Conservation (phyloP, 1,284 basidiomycete genomes). For the Fomitopsis palustris region DNA sequence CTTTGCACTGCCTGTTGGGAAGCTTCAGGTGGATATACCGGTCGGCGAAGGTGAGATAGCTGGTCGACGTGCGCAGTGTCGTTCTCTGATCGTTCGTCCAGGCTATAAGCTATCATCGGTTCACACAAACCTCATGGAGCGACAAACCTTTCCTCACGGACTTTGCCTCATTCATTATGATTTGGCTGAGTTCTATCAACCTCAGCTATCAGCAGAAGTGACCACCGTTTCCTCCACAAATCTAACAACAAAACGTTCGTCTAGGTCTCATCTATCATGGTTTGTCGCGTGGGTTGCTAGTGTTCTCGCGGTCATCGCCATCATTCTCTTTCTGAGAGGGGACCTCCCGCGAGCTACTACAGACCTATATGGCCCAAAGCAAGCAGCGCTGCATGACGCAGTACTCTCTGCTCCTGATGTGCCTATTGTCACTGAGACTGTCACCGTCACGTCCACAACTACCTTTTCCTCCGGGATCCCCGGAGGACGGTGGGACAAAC, state of each 20-base stretch:
- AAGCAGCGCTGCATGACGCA: slow-evolving; percentile 6
- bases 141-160: slow-evolving; percentile 30
- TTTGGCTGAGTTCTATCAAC: slow-evolving; percentile 53
- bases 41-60: slow-evolving; percentile 42
- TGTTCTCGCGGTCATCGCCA: slow-evolving; percentile 6
- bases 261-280: slow-evolving; percentile 4
- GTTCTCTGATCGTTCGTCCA: slow-evolving; percentile 17
- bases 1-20: slow-evolving; percentile 62
- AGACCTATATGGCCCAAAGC: slow-evolving; percentile 8
- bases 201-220: slow-evolving; percentile 34
- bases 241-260: neutral
- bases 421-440: slow-evolving; percentile 9
- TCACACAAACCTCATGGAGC: slow-evolving; percentile 47
- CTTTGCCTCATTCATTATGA: slow-evolving; percentile 51
- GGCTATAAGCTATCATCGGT: slow-evolving; percentile 39
- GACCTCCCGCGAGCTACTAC: slow-evolving; percentile 13
- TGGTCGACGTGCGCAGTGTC: neutral
- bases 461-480: slow-evolving; percentile 10
- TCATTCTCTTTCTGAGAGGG: slow-evolving; percentile 8
- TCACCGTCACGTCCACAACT: slow-evolving; percentile 17
- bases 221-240: neutral
- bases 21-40: slow-evolving; percentile 59
- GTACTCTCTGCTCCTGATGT: neutral
- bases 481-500: slow-evolving; percentile 9
- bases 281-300: slow-evolving; percentile 2